phyloP scores from a whole-genome alignment of 139 green algal species.

The Zygnema circumcarinatum region DNA sequence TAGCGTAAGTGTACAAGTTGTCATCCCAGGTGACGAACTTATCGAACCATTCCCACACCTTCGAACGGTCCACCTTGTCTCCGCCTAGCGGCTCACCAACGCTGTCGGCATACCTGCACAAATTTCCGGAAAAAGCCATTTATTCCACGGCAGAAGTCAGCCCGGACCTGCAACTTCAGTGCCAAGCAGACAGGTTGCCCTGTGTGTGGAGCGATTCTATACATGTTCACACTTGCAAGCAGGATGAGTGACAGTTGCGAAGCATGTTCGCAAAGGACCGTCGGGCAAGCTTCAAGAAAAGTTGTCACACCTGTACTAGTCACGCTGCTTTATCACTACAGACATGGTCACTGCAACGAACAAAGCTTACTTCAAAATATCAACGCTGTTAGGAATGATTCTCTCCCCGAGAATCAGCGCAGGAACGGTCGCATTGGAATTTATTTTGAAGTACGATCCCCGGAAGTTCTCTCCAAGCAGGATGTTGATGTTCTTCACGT shows the following conservation, averaged over 20 bases:
- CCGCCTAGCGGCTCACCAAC: slow-evolving; percentile 10
- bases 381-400: neutral
- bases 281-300: too few species aligned
- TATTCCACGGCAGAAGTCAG: too few species aligned
- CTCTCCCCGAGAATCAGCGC: neutral
- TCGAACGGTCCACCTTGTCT: neutral
- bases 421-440: slow-evolving; percentile 4
- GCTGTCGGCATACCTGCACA: slow-evolving; percentile 15
- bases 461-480: neutral
- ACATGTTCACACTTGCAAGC: too few species aligned
- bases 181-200: too few species aligned
- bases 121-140: neutral
- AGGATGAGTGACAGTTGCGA: too few species aligned
- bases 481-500: neutral
- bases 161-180: too few species aligned
- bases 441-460: slow-evolving; percentile 5
- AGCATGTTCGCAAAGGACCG: too few species aligned
- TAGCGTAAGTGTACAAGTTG: slow-evolving; percentile 19
- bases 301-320: too few species aligned
- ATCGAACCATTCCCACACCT: neutral
- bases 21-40: slow-evolving; percentile 9
- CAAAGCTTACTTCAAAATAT: slow-evolving; percentile 29
- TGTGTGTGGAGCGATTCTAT: too few species aligned
- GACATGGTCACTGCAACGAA: too few species aligned
- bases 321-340: too few species aligned